Evolutionary conservation across 441 rosid genomes (phyloP), one percentile per base, ranked within the genome.

Genomic region (Hura crepitans): DNA sequence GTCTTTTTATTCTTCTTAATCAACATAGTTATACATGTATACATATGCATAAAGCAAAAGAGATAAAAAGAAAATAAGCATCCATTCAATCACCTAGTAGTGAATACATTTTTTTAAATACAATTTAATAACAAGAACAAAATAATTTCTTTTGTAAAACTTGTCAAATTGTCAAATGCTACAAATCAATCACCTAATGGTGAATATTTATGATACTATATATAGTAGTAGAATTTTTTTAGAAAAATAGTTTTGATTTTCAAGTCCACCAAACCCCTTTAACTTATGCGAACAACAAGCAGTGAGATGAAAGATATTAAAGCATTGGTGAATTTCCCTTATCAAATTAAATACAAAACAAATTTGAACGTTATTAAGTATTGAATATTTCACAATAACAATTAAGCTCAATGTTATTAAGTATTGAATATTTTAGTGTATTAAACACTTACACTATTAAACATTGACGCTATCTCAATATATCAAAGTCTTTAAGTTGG

Each of bases 401-500:
- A 20, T 49, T 31, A 30, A 64, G 28, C 22, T n/a, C 42, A 30
- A 18, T 9, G 20, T 10, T 45, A 25, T 18, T 9, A 12, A 31
- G 9, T 45, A 46, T 0, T 15, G 62, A 35, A 35, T 35, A 35
- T 35, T 35, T 35, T 8, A 35, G 4, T 35, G 39, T 35, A 35
- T 8, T 43, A 61, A 72, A 83, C 20, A 83, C 90, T 66, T 74
- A 92, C 97, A 85, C 71, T 66, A 35, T 8, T 43, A 61, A 72
- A 83, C 20, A 83, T 89, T 66, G 73, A 92, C 97, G 84, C 71
- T 66, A 95, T 89, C 92, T 95, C 97, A 2, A 97, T 86, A 68
- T 87, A 94, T 70, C 86, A 86, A 67, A 92, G 81, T 84, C 97
- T 83, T 97, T 97, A 92, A 13, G 96, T 85, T 17, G 99, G 97